phyloP scores from a whole-genome alignment of 2,329 filamentous ascomycete genomes.

The Dendryphion nanum region DNA sequence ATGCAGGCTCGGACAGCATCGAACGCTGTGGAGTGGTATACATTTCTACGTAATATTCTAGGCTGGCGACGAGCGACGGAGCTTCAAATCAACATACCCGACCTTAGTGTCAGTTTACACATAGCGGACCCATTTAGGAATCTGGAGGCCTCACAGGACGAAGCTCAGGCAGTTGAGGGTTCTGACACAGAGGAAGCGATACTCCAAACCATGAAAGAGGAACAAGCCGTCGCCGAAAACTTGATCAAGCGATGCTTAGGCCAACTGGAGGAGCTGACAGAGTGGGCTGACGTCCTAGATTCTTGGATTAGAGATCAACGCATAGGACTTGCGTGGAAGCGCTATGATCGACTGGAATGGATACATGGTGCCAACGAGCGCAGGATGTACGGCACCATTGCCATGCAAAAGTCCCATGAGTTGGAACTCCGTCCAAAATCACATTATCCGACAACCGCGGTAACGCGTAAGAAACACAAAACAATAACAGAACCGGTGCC shows the following conservation, averaged over 20 bases:
- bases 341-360: conserved; percentile 69
- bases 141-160: conserved; percentile 45
- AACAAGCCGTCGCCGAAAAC: conserved; percentile 55
- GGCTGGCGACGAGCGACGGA: conserved; percentile 58
- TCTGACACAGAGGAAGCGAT: conserved; percentile 48
- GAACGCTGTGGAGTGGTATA: conserved; percentile 67
- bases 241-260: conserved; percentile 60
- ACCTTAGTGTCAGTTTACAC: conserved; percentile 58
- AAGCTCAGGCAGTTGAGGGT: conserved; percentile 44
- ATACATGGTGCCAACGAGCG: conserved; percentile 64
- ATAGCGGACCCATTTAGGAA: conserved; percentile 61
- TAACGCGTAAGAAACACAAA: conserved; percentile 39
- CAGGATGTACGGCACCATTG: conserved; percentile 68
- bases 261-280: conserved; percentile 55
- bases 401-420: conserved; percentile 65
- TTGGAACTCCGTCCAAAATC: conserved; percentile 64
- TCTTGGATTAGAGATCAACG: conserved; percentile 58
- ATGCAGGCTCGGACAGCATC: conserved; percentile 61
- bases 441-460: conserved; percentile 59
- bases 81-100: conserved; percentile 62
- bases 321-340: conserved; percentile 67
- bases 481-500: conserved; percentile 59
- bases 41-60: conserved; percentile 60
- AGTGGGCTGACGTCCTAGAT: conserved; percentile 60
- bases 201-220: conserved; percentile 47